These are phyloP conservation scores for Lophiotrema nucula DNA, from an alignment of 495 filamentous ascomycete genomes.

Conservation along the genomic window DNA sequence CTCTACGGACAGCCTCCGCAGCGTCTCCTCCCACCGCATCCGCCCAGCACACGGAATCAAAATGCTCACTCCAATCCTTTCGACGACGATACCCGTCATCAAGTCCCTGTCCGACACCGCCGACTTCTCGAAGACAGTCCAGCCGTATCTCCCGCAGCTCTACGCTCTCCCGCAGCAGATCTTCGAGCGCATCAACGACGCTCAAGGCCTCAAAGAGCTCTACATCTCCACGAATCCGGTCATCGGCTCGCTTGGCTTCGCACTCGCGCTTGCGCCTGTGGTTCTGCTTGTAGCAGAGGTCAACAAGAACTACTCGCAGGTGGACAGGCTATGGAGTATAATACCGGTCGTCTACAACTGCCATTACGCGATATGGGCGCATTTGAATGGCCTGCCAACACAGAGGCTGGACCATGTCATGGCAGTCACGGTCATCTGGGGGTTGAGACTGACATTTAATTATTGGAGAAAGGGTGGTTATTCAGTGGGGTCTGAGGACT, in stretches of 20 bases:
- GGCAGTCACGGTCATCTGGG: conserved; percentile 73
- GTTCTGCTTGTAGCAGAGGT: conserved; percentile 75
- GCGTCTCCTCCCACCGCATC: no score
- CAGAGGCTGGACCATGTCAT: conserved; percentile 70
- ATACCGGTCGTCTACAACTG: conserved; percentile 83
- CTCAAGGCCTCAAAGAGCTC: conserved; percentile 57
- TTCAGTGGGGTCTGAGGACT: conserved; percentile 82
- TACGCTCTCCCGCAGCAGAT: conserved; percentile 66
- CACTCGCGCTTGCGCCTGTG: conserved; percentile 62
- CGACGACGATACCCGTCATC: conserved; percentile 60
- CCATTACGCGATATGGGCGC: conserved; percentile 82
- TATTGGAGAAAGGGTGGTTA: conserved; percentile 98
- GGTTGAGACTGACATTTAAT: conserved; percentile 90
- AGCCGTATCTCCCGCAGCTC: conserved; percentile 76
- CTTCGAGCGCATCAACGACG: conserved; percentile 54
- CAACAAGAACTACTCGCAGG: conserved; percentile 90
- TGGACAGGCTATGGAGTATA: conserved; percentile 89
- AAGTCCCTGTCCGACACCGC: conserved; percentile 68
- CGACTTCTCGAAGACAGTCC: conserved; percentile 68
- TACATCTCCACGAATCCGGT: conserved; percentile 89
- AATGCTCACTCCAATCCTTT: conserved; percentile 31
- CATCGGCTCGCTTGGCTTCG: conserved; percentile 70
- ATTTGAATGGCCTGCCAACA: conserved; percentile 68
- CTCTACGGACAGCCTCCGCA: no score
- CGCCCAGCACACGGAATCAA: conserved; percentile 1